phyloP scores from a whole-genome alignment of 768 basidiomycete genomes.

The Naematelia aurantialba region DNA sequence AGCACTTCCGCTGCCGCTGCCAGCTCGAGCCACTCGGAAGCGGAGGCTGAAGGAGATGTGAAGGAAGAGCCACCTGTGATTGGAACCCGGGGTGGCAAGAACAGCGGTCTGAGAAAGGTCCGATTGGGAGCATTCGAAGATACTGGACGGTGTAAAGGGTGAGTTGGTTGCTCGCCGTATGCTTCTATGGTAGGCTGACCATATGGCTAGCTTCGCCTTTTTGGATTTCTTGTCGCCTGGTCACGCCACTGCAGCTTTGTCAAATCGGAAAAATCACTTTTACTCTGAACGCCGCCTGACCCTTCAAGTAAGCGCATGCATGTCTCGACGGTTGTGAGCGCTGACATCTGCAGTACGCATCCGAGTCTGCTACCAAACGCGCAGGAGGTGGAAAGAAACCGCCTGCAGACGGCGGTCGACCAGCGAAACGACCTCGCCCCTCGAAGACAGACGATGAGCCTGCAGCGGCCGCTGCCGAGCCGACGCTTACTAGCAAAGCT shows the following conservation, averaged over 20 bases:
- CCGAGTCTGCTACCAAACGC: constrained; percentile 46
- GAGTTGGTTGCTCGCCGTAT: constrained; percentile 33
- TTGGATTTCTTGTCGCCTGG: constrained; percentile 79
- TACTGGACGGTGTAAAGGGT: constrained; percentile 94
- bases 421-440: constrained; percentile 14
- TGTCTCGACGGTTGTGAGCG: neutral
- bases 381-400: constrained; percentile 26
- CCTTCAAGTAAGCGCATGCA: constrained; percentile 53
- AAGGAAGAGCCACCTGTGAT: constrained; percentile 14
- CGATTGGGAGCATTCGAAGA: constrained; percentile 96
- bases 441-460: neutral
- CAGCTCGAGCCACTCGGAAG: constrained; percentile 27
- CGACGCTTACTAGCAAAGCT: neutral
- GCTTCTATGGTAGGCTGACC: constrained; percentile 8
- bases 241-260: constrained; percentile 74
- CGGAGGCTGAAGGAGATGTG: constrained; percentile 55
- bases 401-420: constrained; percentile 2
- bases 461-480: neutral
- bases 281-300: constrained; percentile 79
- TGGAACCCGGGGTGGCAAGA: constrained; percentile 36
- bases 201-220: constrained; percentile 72
- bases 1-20: constrained; percentile 11
- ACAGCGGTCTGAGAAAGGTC: constrained; percentile 61
- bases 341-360: constrained; percentile 45
- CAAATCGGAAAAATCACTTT: constrained; percentile 77